phyloP scores from a whole-genome alignment of 163 green algal species.

The Coccomyxa subellipsoidea region DNA sequence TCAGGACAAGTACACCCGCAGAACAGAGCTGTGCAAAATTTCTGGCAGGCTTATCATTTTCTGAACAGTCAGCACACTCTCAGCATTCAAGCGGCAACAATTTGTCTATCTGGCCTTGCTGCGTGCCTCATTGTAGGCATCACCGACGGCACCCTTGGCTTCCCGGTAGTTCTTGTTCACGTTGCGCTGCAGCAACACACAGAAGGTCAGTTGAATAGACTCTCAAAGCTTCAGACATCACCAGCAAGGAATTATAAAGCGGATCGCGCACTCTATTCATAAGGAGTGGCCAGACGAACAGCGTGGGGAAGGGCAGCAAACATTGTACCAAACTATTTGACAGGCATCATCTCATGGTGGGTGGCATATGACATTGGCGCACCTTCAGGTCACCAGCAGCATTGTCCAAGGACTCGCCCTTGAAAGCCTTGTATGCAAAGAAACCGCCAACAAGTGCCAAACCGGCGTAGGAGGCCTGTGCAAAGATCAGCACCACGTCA shows the following conservation, averaged over 20 bases:
- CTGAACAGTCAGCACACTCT: no score
- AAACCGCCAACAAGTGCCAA: neutral
- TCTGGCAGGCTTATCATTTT: no score
- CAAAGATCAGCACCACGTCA: neutral
- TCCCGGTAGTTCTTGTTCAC: neutral
- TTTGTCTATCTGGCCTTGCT: neutral
- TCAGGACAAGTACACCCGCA: no score
- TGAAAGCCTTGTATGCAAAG: neutral
- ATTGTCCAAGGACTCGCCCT: neutral
- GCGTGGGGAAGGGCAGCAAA: no score
- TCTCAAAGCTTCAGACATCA: no score
- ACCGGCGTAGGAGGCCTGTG: neutral
- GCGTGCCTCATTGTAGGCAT: slow-evolving; percentile 4
- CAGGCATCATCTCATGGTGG: neutral
- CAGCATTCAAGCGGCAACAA: no score
- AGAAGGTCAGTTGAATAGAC: neutral
- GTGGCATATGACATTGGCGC: neutral
- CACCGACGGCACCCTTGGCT: neutral
- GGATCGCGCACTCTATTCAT: no score
- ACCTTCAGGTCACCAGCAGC: slow-evolving; percentile 1
- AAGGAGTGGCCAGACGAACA: no score
- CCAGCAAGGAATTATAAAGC: no score
- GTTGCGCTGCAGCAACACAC: neutral
- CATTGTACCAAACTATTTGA: no score
- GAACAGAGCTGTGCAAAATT: no score